Evolutionary conservation across 1,284 basidiomycete species (phyloP), one percentile per base, ranked within the genome.

Genomic region (Leccinum pallidistipes): DNA sequence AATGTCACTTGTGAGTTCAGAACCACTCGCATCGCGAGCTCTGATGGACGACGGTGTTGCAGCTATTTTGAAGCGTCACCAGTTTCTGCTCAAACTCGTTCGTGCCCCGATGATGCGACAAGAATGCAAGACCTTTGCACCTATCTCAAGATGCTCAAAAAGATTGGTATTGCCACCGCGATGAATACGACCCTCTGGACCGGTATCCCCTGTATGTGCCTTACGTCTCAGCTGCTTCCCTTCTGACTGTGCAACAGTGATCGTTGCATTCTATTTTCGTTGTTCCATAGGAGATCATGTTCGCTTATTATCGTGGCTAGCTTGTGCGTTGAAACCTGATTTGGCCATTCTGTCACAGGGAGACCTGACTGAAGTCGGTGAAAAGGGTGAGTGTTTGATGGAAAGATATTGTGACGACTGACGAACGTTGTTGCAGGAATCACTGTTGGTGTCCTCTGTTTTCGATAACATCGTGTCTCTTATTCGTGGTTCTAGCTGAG

Each of bases 261-360:
- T 95, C 8, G 94, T 97, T 34, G 93, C 93, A 0, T 95, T 97
- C 76, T 64, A 16, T 18, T 3, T 50, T 40, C 16, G n/a, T 32
- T 27, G 31, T 31, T 36, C 32, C 32, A 1, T 29, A 2, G 9
- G 21, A 55, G 32, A 55, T 14, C 47, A 8, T 47, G 12, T 18
- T 54, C 36, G n/a, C 52, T 62, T 14, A 62, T 9, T 31, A 4
- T 24, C 1, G 12, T 52, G 34, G n/a, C 5, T 60, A 86, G 95
- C 95, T 8, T 98, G 96, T 71, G 95, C 95, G 0, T 82, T 98
- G 14, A 80, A 83, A 16, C 87, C 86, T 21, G 96, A 98, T 76
- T 74, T 98, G 12, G 86, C 84, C 0, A 79, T 97, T 21, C 80
- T 98, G 24, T 77, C 84, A 0, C 73, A 89, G 16, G 91, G 90